Evolutionary conservation across 2,329 filamentous ascomycete species (phyloP), one percentile per base, ranked within the genome.

Genomic region (Tolypocladium pustulatum): DNA sequence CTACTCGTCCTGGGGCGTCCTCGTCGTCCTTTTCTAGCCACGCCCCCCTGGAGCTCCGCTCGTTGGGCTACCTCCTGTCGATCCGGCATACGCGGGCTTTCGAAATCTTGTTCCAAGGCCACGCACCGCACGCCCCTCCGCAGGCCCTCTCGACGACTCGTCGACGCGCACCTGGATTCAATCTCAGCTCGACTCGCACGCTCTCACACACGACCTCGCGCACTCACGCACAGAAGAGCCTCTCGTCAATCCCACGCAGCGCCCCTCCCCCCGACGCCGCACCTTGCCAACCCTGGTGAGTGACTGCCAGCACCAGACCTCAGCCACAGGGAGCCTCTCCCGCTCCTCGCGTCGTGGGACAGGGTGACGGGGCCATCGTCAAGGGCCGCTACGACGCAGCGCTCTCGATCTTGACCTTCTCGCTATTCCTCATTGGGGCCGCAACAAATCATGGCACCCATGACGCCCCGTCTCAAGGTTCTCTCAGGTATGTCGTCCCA

Each of bases 391-490:
- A 65, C 55, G 57, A 58, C 65, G 65, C 65, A 67, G 63, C 63
- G 65, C 53, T 63, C 66, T 67, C 65, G 63, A 67, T 67, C 67
- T 70, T 64, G 65, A 62, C 67, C 62, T 67, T 63, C 65, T 69
- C 67, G 62, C 70, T 71, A 69, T 67, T 69, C 70, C 70, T 60
- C 61, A 65, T 72, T 64, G 64, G 70, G 66, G 63, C 64, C 63
- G 63, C 60, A 62, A 69, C 72, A 72, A 78, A 49, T 72, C 72
- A 84, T 84, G 81, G 81, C 80, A 74, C 81, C 81, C 72, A 75
- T 78, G 71, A 76, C 81, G 72, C 80, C 81, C 73, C 80, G 81
- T 74, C 77, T 81, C 73, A 83, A 79, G 76, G 77, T 82, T 73
- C 76, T 83, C 70, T 82, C 80, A 79, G 81, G 81, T 84, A 74